Evolutionary conservation across 805 yeast genomes (phyloP), one percentile per base, ranked within the genome.

Genomic region (Zygotorulaspora chibaensis): DNA sequence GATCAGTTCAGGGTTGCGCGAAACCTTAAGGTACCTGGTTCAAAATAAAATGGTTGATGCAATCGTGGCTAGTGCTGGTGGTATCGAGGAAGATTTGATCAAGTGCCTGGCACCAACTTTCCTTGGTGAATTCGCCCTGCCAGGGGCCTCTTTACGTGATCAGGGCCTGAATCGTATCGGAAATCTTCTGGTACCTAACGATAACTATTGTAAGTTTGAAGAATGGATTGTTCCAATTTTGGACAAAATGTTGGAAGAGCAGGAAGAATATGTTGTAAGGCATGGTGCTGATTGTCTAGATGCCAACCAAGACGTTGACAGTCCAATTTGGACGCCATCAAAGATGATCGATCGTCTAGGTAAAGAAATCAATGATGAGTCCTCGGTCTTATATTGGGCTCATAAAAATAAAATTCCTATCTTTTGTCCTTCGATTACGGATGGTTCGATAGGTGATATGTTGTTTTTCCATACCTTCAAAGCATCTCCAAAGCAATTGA

Each of bases 361-460:
- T 53, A 84, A 88, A 62, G 99, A 93, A 68, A 91, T 93, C 65
- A 79, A 93, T 63, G 91, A 93, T 66, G 98, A 93, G 67, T 74
- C 84, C 36, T 87, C 96, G 3, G 98, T 93, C 3, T 75, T 91
- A 37, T 93, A 91, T 70, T 95, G 99, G 98, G 96, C 97, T 27
- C 95, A 93, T 73, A 91, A 93, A 70, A 93, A 93, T 72, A 70
- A 89, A 60, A 93, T 93, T 51, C 99, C 99, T 13, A 80, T 93
- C 33, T 93, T 93, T 70, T 93, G 98, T 68, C 99, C 99, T 16
- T 93, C 98, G 2, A 73, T 93, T 47, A 93, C 99, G 4, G 99
- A 93, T 70, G 99, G 99, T 16, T 88, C 96, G 38, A 86, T 93
- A 59, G 99, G 99, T 55, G 99, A 93, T 65, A 93, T 93, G 99